Evolutionary conservation across 345 rosid species (phyloP).

Genomic region (Gossypium mustelinum): DNA sequence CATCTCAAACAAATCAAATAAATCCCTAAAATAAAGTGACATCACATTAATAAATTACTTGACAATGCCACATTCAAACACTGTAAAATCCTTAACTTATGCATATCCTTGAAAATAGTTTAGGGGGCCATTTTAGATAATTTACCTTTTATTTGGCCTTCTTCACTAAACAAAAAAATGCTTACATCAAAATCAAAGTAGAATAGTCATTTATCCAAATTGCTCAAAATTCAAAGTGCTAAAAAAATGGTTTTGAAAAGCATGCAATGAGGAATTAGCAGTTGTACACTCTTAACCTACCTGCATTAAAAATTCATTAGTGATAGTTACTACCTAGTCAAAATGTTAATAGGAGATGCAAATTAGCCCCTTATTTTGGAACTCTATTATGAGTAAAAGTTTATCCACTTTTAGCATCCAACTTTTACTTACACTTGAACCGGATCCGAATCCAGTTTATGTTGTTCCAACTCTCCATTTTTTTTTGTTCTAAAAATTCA

Average conservation of each 20-base stretch:
- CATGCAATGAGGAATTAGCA: not conserved
- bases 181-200: not conserved
- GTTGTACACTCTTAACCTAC: not conserved
- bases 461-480: too few relatives aligned
- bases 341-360: slow-evolving; percentile 4
- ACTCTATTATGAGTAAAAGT: not conserved
- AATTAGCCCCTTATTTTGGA: not conserved
- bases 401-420: not conserved
- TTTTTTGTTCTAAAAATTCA: too few relatives aligned
- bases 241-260: not conserved
- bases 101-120: not conserved
- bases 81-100: not conserved
- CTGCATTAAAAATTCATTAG: not conserved
- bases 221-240: not conserved
- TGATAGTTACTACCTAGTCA: not conserved
- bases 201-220: not conserved
- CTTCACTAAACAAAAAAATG: not conserved
- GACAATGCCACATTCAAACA: not conserved
- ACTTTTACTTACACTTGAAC: not conserved
- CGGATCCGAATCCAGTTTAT: not conserved
- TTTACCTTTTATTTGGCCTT: not conserved
- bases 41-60: not conserved
- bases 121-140: not conserved
- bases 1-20: slow-evolving; percentile 5
- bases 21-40: slow-evolving; percentile 14